phyloP scores from a whole-genome alignment of 2,329 filamentous ascomycete genomes.

The Aspergillus floridensis region DNA sequence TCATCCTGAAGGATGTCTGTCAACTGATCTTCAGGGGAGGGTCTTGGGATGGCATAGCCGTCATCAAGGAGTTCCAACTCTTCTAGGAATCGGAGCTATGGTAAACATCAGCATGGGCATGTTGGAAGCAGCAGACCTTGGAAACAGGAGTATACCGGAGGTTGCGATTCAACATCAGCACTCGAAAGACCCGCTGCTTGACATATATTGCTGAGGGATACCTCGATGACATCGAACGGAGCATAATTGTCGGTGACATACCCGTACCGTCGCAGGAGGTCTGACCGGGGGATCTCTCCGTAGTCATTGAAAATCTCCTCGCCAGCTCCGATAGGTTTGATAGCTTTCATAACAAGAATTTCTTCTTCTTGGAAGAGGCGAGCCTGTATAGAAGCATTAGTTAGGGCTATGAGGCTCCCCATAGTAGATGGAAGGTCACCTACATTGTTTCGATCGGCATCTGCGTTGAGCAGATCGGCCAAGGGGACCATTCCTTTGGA shows the following conservation, averaged over 20 bases:
- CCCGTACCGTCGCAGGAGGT: constrained; percentile 79
- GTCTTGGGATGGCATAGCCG: constrained; percentile 61
- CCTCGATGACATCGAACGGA: constrained; percentile 78
- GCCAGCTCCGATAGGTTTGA: constrained; percentile 66
- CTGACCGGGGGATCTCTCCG: constrained; percentile 76
- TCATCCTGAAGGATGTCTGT: constrained; percentile 40
- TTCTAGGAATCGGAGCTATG: constrained; percentile 55
- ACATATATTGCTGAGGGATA: constrained; percentile 62
- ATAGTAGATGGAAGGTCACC: constrained; percentile 19
- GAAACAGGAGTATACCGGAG: constrained; percentile 25
- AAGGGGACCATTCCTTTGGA: constrained; percentile 85
- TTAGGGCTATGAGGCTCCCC: constrained; percentile 1
- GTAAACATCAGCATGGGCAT: constrained; percentile 13
- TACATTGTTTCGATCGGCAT: constrained; percentile 78
- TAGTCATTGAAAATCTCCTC: constrained; percentile 88
- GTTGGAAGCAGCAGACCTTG: background rate
- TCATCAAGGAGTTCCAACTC: constrained; percentile 67
- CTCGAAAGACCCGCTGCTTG: constrained; percentile 34
- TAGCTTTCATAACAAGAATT: constrained; percentile 66
- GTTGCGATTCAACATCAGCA: constrained; percentile 30
- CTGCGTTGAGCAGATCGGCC: constrained; percentile 85
- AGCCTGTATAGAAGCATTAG: constrained; percentile 38
- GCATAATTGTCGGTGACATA: constrained; percentile 78
- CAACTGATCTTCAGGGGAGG: constrained; percentile 27
- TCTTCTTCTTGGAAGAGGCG: constrained; percentile 60